A percentile compares a stretch with the other conserved stretches of the same genome.
phyloP scores from a whole-genome alignment of 1,139 yeast genomes.

The Taiozyma sp. region DNA sequence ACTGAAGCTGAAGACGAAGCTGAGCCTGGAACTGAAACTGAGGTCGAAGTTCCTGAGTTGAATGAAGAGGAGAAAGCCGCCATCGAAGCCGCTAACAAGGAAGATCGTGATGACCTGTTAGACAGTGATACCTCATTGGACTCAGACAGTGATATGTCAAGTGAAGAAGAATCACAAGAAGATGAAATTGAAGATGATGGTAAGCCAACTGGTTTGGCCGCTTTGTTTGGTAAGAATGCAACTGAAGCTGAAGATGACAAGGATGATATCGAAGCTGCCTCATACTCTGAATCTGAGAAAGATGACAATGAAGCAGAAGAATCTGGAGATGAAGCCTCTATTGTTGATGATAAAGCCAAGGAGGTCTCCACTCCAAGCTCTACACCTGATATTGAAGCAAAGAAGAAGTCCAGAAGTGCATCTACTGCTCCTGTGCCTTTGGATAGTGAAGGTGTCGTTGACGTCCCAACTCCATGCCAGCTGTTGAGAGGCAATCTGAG shows the following conservation, averaged over 20 bases:
- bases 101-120: slow-evolving; percentile 17
- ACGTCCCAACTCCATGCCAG: slow-evolving; percentile 63
- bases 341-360: slow-evolving; percentile 16
- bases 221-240: slow-evolving; percentile 18
- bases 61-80: slow-evolving; percentile 23
- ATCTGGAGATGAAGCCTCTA: slow-evolving; percentile 13
- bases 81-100: slow-evolving; percentile 17
- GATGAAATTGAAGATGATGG: slow-evolving; percentile 4
- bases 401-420: slow-evolving; percentile 20
- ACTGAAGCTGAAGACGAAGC: slow-evolving; percentile 21
- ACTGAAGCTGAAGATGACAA: slow-evolving; percentile 18
- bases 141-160: slow-evolving; percentile 11
- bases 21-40: slow-evolving; percentile 16
- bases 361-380: slow-evolving; percentile 22
- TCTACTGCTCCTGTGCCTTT: slow-evolving; percentile 20
- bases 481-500: slow-evolving; percentile 78
- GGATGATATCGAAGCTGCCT: slow-evolving; percentile 19
- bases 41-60: slow-evolving; percentile 18
- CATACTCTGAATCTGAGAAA: slow-evolving; percentile 11
- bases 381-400: slow-evolving; percentile 22
- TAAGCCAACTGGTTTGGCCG: slow-evolving; percentile 21
- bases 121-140: slow-evolving; percentile 23
- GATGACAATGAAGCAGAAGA: slow-evolving; percentile 15
- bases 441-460: slow-evolving; percentile 44
- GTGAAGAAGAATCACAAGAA: slow-evolving; percentile 12